Evolutionary conservation across 2,329 filamentous ascomycete species (phyloP), one percentile per base, ranked within the genome.

Genomic region (Akanthomyces dipterigenus): DNA sequence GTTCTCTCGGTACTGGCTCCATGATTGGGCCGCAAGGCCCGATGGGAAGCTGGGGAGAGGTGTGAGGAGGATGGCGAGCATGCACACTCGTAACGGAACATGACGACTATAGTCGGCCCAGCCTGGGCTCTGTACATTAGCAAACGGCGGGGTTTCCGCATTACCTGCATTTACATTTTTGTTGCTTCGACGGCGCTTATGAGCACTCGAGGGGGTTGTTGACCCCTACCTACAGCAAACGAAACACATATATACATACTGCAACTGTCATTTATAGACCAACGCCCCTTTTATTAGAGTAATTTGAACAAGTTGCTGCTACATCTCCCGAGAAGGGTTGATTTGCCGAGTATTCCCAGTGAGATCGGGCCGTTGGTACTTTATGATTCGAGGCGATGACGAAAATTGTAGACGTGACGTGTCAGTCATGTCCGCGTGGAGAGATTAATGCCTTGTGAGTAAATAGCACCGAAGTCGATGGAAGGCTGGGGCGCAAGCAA

Each of bases 41-140:
- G 9, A 85, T 89, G 80, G 90, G 90, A 18, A 87, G 84, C 66
- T 95, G 90, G 90, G 90, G 89, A 11, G 90, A 93, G 75, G 83
- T 89, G 28, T 88, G 31, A 34, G 8, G 31, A 34, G 31, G 73
- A 55, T 54, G 48, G 11, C 7, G 56, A 16, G 24, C 22, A 28
- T 5, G 18, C 24, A 18, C 12, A 50, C 9, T n/a, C 26, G 22
- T 3, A 46, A 46, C 20, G n/a, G 36, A 26, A 49, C 31, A 28
- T 40, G 56, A 51, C 18, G 56, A 59, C 14, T 24, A 51, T 43
- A 51, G 28, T 56, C 5, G 45, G 46, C 45, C 56, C 8, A 59
- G 22, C 11, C 22, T 24, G 22, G 56, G 45, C 56, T 18, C 18
- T 59, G 56, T 59, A 59, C 36, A 50, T 28, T 59, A 50, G 56